Evolutionary conservation across 495 filamentous ascomycete genomes (phyloP).

Genomic region (Trichoderma asperelloides): DNA sequence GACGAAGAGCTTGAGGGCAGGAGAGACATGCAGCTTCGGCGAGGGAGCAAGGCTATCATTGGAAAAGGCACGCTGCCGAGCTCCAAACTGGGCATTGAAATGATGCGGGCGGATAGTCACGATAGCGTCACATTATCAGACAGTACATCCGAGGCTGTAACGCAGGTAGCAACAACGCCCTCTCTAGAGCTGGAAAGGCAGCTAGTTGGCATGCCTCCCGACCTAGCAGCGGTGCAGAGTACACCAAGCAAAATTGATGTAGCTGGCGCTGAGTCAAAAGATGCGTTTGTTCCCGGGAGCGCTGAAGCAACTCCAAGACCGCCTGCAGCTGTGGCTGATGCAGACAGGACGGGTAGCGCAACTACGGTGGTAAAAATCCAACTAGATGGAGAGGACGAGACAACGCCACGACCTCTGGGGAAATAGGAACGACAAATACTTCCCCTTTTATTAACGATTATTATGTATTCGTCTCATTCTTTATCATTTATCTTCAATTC

Average conservation of each 20-base stretch:
- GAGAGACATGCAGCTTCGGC: constrained; percentile 35
- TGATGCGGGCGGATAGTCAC: constrained; percentile 91
- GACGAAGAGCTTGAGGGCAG: constrained; percentile 74
- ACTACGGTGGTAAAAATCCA: not conserved
- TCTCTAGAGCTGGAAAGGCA: constrained; percentile 19
- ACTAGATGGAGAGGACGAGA: not conserved
- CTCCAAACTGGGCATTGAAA: constrained; percentile 83
- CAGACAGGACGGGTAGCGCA: not conserved
- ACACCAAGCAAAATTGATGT: not conserved
- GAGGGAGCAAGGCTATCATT: constrained; percentile 14
- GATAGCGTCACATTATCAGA: constrained; percentile 55
- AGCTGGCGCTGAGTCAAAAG: not conserved
- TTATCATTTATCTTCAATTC: not conserved
- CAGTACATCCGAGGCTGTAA: constrained; percentile 28
- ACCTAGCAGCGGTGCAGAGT: not conserved
- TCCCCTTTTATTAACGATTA: not conserved
- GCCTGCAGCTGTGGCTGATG: not conserved
- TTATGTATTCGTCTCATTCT: not conserved
- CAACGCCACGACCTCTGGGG: constrained; percentile 1
- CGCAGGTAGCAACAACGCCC: constrained; percentile 31
- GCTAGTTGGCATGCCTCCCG: not conserved
- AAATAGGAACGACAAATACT: not conserved
- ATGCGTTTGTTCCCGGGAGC: not conserved
- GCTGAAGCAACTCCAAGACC: constrained; percentile 7
- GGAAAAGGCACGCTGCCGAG: constrained; percentile 36